phyloP scores from a whole-genome alignment of 2,329 filamentous ascomycete species.

The Leptographium procerum region DNA sequence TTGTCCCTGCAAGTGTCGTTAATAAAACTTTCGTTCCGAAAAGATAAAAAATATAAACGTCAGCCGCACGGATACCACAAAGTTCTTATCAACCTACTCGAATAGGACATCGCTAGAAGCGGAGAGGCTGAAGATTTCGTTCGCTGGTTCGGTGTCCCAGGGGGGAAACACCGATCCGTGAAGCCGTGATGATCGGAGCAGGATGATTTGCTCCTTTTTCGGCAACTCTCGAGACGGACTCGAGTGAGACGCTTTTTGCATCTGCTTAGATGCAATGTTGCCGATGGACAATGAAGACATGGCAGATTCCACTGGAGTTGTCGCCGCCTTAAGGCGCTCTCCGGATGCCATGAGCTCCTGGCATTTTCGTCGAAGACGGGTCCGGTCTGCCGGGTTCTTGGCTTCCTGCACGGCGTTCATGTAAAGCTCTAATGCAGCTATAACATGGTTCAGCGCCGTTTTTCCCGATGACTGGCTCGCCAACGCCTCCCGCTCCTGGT shows the following conservation, averaged over 20 bases:
- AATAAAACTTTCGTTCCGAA: background rate
- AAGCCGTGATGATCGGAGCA: conserved; percentile 66
- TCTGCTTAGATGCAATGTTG: background rate
- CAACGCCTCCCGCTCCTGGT: conserved; percentile 11
- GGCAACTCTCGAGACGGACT: conserved; percentile 41
- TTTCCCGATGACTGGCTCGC: conserved; percentile 15
- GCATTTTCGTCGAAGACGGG: conserved; percentile 56
- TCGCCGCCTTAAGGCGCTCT: conserved; percentile 56
- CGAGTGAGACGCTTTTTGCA: background rate
- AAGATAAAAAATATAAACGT: no score
- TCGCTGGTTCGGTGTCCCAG: conserved; percentile 57
- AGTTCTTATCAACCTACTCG: conserved; percentile 36
- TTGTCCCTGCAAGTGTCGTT: conserved; percentile 43
- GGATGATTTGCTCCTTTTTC: conserved; percentile 61
- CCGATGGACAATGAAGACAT: conserved; percentile 3
- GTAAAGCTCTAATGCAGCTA: conserved; percentile 68
- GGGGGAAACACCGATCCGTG: conserved; percentile 77
- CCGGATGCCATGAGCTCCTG: conserved; percentile 58
- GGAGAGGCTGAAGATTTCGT: conserved; percentile 47
- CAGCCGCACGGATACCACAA: background rate
- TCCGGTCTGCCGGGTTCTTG: conserved; percentile 49
- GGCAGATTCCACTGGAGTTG: background rate
- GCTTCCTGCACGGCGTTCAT: conserved; percentile 62
- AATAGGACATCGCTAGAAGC: conserved; percentile 41
- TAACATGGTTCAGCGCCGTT: conserved; percentile 63